Evolutionary conservation across 108 stramenopile species (phyloP).

Genomic region (Seminavis robusta): DNA sequence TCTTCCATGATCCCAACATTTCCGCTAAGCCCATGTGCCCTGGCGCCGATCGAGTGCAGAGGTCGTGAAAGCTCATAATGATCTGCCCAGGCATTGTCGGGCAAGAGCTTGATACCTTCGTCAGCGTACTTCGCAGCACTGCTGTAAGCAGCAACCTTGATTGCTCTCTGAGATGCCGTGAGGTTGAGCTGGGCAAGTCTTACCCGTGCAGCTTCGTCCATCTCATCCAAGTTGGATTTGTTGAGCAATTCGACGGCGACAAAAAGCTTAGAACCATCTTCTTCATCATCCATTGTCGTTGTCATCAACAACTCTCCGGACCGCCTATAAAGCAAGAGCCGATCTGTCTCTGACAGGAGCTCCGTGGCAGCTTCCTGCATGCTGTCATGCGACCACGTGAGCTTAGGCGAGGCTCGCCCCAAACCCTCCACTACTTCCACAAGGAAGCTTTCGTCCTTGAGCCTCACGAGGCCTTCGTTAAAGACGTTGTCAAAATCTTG

Average conservation of each 20-base stretch:
- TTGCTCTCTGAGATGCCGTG: constrained; percentile 12
- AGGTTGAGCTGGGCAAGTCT: constrained; percentile 17
- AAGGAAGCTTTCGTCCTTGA: too few relatives aligned
- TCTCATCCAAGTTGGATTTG: too few relatives aligned
- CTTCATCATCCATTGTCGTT: neutral
- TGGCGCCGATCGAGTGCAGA: constrained; percentile 4
- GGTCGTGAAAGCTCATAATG: neutral
- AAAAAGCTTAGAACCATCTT: constrained; percentile 7
- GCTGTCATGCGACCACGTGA: constrained; percentile 16
- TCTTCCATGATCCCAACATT: constrained; percentile 2
- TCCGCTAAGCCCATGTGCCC: neutral
- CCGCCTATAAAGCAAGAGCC: neutral
- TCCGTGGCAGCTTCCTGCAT: constrained; percentile 15
- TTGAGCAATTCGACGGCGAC: constrained; percentile 10
- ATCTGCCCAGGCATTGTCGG: neutral
- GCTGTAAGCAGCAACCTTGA: constrained; percentile 7
- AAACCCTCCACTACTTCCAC: too few relatives aligned
- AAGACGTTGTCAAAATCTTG: constrained; percentile 8
- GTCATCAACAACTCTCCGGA: constrained; percentile 1
- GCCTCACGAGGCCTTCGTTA: too few relatives aligned
- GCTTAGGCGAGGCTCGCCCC: neutral
- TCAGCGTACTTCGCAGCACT: constrained; percentile 9
- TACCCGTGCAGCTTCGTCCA: neutral
- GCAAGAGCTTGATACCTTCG: constrained; percentile 1
- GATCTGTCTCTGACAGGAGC: constrained; percentile 6